Conservation (phyloP, 805 yeast genomes). For the Candida orba region DNA sequence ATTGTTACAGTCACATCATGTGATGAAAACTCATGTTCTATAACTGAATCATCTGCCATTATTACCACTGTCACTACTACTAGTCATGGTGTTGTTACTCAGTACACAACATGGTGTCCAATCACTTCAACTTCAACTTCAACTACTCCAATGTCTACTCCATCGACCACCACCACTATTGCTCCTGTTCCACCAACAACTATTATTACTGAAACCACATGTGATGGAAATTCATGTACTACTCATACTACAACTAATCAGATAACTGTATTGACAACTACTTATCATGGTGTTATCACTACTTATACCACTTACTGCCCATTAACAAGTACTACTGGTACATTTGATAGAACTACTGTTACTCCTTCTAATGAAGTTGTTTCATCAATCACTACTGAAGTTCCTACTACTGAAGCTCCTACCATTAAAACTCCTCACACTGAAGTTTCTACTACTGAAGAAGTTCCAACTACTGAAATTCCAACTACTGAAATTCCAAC, state of each 20-base stretch:
- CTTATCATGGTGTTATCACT: constrained; percentile 22
- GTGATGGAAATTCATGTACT: constrained; percentile 26
- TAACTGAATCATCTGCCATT: constrained; percentile 22
- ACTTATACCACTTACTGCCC: constrained; percentile 34
- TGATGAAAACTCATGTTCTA: constrained; percentile 17
- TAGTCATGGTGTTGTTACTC: constrained; percentile 23
- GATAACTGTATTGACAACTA: constrained; percentile 29
- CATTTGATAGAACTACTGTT: not conserved
- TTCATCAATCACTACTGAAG: not conserved
- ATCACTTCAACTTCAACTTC: not conserved
- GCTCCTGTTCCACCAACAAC: constrained; percentile 21
- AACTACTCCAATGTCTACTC: not conserved
- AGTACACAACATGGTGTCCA: constrained; percentile 33
- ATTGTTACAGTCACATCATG: constrained; percentile 13
- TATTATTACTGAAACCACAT: constrained; percentile 29
- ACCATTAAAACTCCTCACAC: not conserved
- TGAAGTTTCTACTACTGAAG: not conserved
- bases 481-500: not conserved
- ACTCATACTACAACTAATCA: constrained; percentile 28
- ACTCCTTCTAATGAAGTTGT: not conserved
- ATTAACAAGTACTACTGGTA: not conserved
- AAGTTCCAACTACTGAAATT: too few species aligned
- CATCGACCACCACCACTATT: constrained; percentile 7
- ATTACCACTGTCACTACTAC: constrained; percentile 20
- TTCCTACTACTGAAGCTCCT: not conserved